Evolutionary conservation across 2,329 filamentous ascomycete genomes (phyloP).

Genomic region (Pyricularia grisea): DNA sequence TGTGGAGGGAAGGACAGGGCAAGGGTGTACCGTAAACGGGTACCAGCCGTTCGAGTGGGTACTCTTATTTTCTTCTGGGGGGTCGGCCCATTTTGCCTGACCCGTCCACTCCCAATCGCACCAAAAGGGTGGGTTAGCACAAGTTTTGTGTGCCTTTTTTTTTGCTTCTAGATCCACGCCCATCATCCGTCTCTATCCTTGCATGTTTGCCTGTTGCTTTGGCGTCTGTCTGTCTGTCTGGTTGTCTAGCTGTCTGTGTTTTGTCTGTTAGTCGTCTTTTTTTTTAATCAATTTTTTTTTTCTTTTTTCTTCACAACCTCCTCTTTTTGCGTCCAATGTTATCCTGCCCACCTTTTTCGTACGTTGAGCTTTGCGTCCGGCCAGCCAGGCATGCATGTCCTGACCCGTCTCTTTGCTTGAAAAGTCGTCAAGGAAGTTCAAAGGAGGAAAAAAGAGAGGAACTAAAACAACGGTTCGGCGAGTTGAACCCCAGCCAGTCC

Average conservation of each 20-base stretch:
- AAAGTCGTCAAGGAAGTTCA: not conserved
- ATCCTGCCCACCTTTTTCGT: not conserved
- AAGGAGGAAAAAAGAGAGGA: not conserved
- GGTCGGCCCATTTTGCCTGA: not conserved
- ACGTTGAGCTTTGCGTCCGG: not conserved
- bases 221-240: not conserved
- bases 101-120: not conserved
- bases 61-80: not conserved
- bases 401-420: not conserved
- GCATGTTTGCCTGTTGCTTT: not conserved
- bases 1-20: not conserved
- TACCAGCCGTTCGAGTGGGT: not conserved
- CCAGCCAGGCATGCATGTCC: not conserved
- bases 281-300: not conserved
- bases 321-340: not conserved
- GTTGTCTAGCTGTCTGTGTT: not conserved
- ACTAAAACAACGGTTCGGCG: not conserved
- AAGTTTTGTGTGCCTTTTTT: not conserved
- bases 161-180: not conserved
- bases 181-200: not conserved
- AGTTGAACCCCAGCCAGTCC: not conserved
- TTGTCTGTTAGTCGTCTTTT: not conserved
- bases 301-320: not conserved
- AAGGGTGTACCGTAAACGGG: not conserved
- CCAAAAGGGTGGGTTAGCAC: not conserved